A percentile compares a stretch with the other conserved stretches of the same genome.
These are phyloP conservation scores for Penicillium coffeae DNA, from an alignment of 495 filamentous ascomycete genomes.

Conservation along the genomic window DNA sequence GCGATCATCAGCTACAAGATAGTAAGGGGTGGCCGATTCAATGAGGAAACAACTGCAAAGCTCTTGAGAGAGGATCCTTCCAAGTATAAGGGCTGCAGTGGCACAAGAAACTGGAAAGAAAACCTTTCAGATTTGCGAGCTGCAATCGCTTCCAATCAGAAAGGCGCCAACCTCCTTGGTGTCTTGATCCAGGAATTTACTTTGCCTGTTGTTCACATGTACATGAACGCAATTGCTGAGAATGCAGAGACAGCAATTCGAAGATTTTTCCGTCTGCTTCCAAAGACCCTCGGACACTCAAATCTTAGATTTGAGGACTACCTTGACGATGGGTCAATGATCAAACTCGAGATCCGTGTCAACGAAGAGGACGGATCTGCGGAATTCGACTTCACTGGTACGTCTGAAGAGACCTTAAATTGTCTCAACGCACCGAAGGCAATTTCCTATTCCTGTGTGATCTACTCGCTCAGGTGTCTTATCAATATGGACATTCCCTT, in stretches of 20 bases:
- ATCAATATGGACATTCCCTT: constrained; percentile 86
- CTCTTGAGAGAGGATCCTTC: constrained; percentile 77
- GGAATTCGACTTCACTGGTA: constrained; percentile 77
- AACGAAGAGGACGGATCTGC: constrained; percentile 79
- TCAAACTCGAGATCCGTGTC: constrained; percentile 74
- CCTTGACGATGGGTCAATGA: constrained; percentile 90
- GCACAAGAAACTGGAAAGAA: constrained; percentile 78
- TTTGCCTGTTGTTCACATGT: constrained; percentile 81
- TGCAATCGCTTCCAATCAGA: constrained; percentile 90
- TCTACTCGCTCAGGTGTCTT: constrained; percentile 81
- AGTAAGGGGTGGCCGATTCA: constrained; percentile 76
- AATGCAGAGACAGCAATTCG: constrained; percentile 82
- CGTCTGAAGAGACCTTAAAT: constrained; percentile 76
- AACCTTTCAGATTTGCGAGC: constrained; percentile 96
- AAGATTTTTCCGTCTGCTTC: constrained; percentile 69
- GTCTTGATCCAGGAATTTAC: constrained; percentile 79
- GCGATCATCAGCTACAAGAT: constrained; percentile 88
- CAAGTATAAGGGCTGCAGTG: constrained; percentile 75
- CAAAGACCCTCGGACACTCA: constrained; percentile 65
- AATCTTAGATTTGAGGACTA: constrained; percentile 78
- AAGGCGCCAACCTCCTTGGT: constrained; percentile 82
- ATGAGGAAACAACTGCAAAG: constrained; percentile 75
- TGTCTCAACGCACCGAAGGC: constrained; percentile 89
- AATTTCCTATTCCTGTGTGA: constrained; percentile 85
- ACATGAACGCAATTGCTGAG: constrained; percentile 85